Evolutionary conservation across 2,329 filamentous ascomycete genomes (phyloP), one percentile per base, ranked within the genome.

Genomic region (Aspergillus ibericus): DNA sequence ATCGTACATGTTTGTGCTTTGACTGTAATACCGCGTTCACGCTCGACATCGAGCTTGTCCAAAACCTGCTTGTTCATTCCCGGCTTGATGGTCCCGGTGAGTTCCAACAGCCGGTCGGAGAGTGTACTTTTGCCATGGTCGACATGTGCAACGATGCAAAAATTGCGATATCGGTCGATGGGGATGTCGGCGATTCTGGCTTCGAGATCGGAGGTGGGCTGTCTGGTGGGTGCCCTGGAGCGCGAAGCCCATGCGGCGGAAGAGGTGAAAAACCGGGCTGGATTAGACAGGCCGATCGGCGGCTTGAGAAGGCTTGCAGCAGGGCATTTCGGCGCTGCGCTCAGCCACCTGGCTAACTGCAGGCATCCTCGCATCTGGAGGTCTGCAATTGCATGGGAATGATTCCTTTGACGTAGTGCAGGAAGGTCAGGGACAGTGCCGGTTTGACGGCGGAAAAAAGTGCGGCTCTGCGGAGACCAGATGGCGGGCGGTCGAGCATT

Each of bases 1-100:
- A 99, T 99, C 56, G 89, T 95, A 77, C 95, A 98, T 58, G 95
- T 98, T 80, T 99, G 95, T 56, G 95, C 95, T 81, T 99, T 99
- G 74, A 99, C 95, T 0, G 95, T 99, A 74, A 99, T 99, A 61
- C 95, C 95, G 38, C 95, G 86, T 77, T 98, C 92, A 53, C 95
- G 84, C 79, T 99, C 95, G 56, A 99, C 95, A 73, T 99, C 95
- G 35, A 99, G 85, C 75, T 96, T 97, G 78, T 99, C 95, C 63
- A 99, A 81, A 62, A 98, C 91, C 81, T 99, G 95, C 78, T 96
- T 96, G 75, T 97, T 96, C 51, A 84, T 83, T 59, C 92, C 92
- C 0, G 90, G 84, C 67, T 90, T 81, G 63, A 99, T 98, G 6
- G 93, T 98, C 18, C 95, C 93, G 1, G 95, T 99, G 63, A 96